Evolutionary conservation across 2,329 filamentous ascomycete species (phyloP), one percentile per base, ranked within the genome.

Genomic region (Fusarium goolgardi): DNA sequence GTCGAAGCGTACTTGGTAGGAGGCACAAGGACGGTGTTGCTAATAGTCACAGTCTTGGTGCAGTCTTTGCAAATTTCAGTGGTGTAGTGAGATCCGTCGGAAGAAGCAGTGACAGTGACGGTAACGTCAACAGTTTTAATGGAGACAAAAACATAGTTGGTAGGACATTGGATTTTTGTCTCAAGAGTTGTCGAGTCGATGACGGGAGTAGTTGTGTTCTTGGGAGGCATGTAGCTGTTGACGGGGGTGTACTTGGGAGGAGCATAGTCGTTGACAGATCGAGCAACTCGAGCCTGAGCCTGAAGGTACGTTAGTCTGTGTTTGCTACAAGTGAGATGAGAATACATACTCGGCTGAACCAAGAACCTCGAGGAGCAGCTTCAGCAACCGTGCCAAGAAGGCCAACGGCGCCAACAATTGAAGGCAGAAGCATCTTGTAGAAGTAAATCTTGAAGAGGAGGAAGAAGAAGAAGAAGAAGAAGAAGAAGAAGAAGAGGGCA

Each of bases 111-210:
- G 39, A 79, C 71, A 15, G 78, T 78, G 2, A 78, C 53, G 13
- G 78, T 79, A 18, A 78, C 68, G 27, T 80, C 78, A 10, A 79
- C 53, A 5, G 76, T 80, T 31, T 68, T 73, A 4, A 75, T 78
- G 15, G 74, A 75, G 50, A 76, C 62, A 15, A 76, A 56, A 6
- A 76, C 54, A 11, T 67, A 73, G 7, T 54, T 55, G 3, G 67
- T 68, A 25, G 73, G 70, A 20, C 75, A 77, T 15, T 69, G 69
- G 11, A 60, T 50, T 13, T 29, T 55, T 21, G 64, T 29, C 13
- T 56, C 41, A 43, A 62, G 35, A 23, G 55, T 65, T 46, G 62
- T 53, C 34, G 62, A 55, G 40, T 45, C 62, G 37, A 29, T 39
- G 3, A 67, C 46, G 12, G 62, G 59, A 21, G 49, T 62, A 16